Evolutionary conservation across 2,329 filamentous ascomycete species (phyloP).

Genomic region (Colletotrichum lini): DNA sequence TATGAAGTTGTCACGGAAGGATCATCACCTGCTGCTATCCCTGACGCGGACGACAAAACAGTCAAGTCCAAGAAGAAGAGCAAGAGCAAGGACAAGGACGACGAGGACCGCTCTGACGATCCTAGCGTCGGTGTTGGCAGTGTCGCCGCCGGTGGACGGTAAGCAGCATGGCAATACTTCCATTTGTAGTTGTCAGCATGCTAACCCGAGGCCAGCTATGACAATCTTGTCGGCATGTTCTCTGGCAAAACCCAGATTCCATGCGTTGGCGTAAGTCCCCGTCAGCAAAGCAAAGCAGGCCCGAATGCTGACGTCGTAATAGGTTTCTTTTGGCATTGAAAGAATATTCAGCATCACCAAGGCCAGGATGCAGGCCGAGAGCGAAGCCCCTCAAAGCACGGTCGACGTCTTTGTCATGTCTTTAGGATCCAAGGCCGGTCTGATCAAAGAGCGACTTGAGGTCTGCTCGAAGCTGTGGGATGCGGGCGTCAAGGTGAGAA

Average conservation of each 20-base stretch:
- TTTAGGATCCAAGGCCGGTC: constrained; percentile 86
- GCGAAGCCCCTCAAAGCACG: constrained; percentile 67
- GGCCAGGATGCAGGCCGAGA: constrained; percentile 77
- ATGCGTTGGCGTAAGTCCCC: constrained; percentile 76
- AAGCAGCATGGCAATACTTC: constrained; percentile 60
- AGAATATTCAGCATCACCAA: constrained; percentile 93
- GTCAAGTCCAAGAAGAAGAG: constrained; percentile 62
- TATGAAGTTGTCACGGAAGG: constrained; percentile 91
- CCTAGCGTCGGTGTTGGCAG: constrained; percentile 88
- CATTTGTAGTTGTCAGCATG: not conserved
- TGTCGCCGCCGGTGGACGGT: constrained; percentile 79
- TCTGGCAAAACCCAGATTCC: constrained; percentile 87
- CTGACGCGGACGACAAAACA: constrained; percentile 52
- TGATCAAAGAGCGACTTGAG: constrained; percentile 87
- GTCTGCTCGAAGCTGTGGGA: constrained; percentile 85
- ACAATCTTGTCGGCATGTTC: constrained; percentile 96
- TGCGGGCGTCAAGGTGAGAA: constrained; percentile 82
- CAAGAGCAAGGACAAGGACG: constrained; percentile 67
- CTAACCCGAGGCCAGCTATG: constrained; percentile 79
- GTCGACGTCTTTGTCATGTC: constrained; percentile 97
- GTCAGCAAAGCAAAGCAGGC: not conserved
- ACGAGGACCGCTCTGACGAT: constrained; percentile 80
- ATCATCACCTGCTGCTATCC: constrained; percentile 69
- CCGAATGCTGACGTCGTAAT: constrained; percentile 64
- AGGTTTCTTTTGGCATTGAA: constrained; percentile 88